These are phyloP conservation scores for Candida coleopterorum DNA, from an alignment of 805 yeast genomes.

Conservation along the genomic window DNA sequence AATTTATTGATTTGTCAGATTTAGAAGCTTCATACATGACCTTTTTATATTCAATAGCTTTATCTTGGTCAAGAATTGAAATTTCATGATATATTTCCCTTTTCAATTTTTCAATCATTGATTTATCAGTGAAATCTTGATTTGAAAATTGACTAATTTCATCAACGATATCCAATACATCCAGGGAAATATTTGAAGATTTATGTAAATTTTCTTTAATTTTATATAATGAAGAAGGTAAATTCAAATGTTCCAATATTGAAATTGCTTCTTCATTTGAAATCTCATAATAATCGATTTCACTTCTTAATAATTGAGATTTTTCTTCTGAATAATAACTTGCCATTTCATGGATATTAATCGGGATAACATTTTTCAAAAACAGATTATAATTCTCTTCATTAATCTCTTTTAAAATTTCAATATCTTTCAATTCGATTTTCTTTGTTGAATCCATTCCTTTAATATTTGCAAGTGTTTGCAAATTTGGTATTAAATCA, in stretches of 20 bases:
- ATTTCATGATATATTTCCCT: slow-evolving; percentile 33
- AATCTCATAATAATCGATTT: slow-evolving; percentile 68
- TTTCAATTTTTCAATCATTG: slow-evolving; percentile 25
- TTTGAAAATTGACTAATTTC: slow-evolving; percentile 22
- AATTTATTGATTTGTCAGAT: slow-evolving; percentile 51
- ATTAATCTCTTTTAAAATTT: slow-evolving; percentile 38
- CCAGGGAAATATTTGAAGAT: slow-evolving; percentile 3
- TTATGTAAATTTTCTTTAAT: slow-evolving; percentile 39
- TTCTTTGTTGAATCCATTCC: slow-evolving; percentile 66
- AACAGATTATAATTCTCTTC: slow-evolving; percentile 45
- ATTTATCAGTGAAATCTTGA: slow-evolving; percentile 33
- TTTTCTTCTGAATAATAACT: slow-evolving; percentile 88
- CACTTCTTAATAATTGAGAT: slow-evolving; percentile 68
- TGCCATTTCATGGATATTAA: slow-evolving; percentile 80
- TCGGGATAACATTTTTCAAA: slow-evolving; percentile 77
- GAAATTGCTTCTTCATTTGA: slow-evolving; percentile 77
- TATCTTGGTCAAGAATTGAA: slow-evolving; percentile 40
- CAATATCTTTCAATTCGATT: slow-evolving; percentile 45
- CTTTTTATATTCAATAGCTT: slow-evolving; percentile 52
- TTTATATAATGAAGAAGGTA: slow-evolving; percentile 62
- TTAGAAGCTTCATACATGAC: slow-evolving; percentile 57
- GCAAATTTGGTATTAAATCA: slow-evolving; percentile 60
- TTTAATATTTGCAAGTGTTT: slow-evolving; percentile 59
- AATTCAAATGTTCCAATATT: slow-evolving; percentile 71
- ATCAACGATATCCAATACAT: slow-evolving; percentile 10